Evolutionary conservation across 2,329 filamentous ascomycete genomes (phyloP).

Genomic region (Diaporthe ilicicola): DNA sequence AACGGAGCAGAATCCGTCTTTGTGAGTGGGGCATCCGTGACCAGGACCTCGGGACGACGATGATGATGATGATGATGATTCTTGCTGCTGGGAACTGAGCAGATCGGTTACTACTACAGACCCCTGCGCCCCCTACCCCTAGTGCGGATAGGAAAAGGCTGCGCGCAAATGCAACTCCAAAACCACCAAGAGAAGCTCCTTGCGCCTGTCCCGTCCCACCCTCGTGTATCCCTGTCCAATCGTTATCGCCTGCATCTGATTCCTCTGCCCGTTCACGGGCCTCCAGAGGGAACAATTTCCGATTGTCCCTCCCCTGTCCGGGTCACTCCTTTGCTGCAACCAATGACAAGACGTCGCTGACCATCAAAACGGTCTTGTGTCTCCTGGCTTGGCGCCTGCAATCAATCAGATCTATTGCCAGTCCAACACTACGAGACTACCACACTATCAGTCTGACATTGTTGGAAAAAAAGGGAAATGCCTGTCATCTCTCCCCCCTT

Average conservation of each 20-base stretch:
- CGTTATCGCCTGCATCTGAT: conserved; percentile 27
- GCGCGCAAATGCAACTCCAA: conserved; percentile 19
- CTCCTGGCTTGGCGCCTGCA: conserved; percentile 12
- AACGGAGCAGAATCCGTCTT: neutral
- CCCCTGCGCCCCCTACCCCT: neutral
- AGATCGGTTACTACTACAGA: neutral
- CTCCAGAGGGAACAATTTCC: conserved; percentile 25
- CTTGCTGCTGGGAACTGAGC: conserved; percentile 3
- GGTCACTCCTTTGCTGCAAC: conserved; percentile 2
- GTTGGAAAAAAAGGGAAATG: conserved; percentile 17
- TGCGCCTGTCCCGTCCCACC: conserved; percentile 31
- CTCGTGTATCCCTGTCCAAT: conserved; percentile 26
- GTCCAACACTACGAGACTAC: neutral
- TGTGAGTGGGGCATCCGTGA: conserved; percentile 8
- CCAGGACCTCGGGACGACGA: conserved; percentile 1
- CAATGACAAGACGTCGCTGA: conserved; percentile 27
- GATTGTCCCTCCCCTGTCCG: neutral
- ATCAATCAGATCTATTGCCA: conserved; percentile 22
- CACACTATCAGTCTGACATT: neutral
- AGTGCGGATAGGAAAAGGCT: conserved; percentile 8
- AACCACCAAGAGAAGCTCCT: conserved; percentile 24
- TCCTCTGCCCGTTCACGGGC: conserved; percentile 15
- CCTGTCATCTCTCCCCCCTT: neutral
- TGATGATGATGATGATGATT: neutral
- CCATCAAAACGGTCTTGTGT: conserved; percentile 21